These are phyloP conservation scores for Corymbia calophylla DNA, from an alignment of 441 rosid species.

Conservation along the genomic window DNA sequence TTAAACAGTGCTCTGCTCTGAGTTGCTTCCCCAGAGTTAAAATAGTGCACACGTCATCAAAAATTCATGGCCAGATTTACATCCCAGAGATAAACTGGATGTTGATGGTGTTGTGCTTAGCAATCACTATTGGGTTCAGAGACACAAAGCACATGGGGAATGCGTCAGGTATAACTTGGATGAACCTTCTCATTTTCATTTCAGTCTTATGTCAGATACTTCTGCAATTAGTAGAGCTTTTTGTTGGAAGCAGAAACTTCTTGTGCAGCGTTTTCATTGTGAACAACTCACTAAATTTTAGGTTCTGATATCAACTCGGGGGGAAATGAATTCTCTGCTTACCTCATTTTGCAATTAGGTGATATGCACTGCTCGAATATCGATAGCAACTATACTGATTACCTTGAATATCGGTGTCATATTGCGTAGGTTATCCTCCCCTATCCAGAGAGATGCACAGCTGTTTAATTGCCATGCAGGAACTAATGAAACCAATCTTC, in stretches of 20 bases:
- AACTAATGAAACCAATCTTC: neutral
- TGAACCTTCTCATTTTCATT: neutral
- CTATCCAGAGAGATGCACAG: neutral
- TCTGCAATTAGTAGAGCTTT: neutral
- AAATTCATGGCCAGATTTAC: constrained; percentile 12
- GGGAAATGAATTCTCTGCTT: neutral
- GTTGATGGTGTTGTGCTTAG: constrained; percentile 8
- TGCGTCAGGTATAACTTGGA: constrained; percentile 4
- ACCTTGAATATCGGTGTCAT: neutral
- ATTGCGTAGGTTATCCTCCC: neutral
- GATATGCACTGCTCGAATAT: neutral
- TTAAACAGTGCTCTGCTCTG: constrained; percentile 12
- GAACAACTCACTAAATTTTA: neutral
- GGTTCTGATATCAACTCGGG: neutral
- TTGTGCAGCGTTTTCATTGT: neutral
- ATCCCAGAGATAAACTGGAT: constrained; percentile 16
- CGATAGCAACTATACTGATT: neutral
- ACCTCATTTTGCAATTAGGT: neutral
- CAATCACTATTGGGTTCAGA: constrained; percentile 7
- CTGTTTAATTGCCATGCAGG: neutral
- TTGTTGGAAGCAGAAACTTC: neutral
- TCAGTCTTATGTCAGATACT: neutral
- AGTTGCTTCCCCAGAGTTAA: constrained; percentile 10
- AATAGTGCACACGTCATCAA: constrained; percentile 8
- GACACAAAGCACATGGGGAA: constrained; percentile 13